These are phyloP conservation scores for Phytopythium boreale DNA, from an alignment of 352 stramenopile species.

Conservation along the genomic window DNA sequence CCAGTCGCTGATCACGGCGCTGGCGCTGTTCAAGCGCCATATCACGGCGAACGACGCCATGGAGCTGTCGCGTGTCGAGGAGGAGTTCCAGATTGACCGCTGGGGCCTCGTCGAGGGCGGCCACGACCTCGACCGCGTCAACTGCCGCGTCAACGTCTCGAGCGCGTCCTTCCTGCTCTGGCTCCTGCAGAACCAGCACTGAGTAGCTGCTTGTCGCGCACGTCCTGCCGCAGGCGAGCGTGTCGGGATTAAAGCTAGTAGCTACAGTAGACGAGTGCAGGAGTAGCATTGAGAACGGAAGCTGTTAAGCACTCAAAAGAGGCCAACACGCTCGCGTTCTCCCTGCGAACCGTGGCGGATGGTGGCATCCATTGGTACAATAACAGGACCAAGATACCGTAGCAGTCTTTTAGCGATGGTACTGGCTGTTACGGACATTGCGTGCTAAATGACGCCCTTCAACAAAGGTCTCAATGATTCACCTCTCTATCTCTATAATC, in stretches of 20 bases:
- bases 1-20: conserved; percentile 78
- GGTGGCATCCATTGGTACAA: too few species aligned
- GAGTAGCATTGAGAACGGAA: neutral
- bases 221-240: neutral
- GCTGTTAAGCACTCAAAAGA: neutral
- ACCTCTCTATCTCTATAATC: too few species aligned
- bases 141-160: conserved; percentile 78
- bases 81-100: conserved; percentile 88
- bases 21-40: conserved; percentile 82
- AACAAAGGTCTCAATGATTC: too few species aligned
- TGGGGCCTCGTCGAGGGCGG: conserved; percentile 88
- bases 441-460: too few species aligned
- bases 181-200: conserved; percentile 74
- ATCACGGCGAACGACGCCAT: conserved; percentile 85
- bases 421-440: too few species aligned
- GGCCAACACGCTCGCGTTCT: neutral
- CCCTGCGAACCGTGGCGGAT: neutral
- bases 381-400: too few species aligned
- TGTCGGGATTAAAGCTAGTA: neutral
- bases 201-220: neutral
- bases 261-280: neutral
- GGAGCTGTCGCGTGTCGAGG: conserved; percentile 77
- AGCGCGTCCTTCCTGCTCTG: conserved; percentile 85
- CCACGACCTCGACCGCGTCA: conserved; percentile 87
- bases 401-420: too few species aligned